Evolutionary conservation across 495 filamentous ascomycete genomes (phyloP).

Genomic region (Chaetomium fimeti): DNA sequence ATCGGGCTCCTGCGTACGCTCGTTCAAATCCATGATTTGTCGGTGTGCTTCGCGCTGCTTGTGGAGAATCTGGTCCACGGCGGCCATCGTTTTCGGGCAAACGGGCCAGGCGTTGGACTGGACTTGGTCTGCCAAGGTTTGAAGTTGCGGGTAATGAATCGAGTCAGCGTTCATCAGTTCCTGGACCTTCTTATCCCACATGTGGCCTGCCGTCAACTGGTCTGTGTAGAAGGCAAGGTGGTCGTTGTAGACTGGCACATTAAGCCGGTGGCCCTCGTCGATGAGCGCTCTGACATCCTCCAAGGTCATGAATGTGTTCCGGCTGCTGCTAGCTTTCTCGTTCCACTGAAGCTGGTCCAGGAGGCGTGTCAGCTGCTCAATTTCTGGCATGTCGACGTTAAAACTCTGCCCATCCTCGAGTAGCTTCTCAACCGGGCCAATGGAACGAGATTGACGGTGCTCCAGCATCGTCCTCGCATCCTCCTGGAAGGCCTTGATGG

Average conservation of each 20-base stretch:
- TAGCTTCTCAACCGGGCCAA: constrained; percentile 81
- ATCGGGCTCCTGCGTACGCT: constrained; percentile 71
- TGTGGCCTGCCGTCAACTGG: constrained; percentile 68
- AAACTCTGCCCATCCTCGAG: constrained; percentile 83
- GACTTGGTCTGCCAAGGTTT: constrained; percentile 76
- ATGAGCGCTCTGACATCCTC: constrained; percentile 77
- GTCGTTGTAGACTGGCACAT: constrained; percentile 73
- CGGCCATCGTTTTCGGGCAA: constrained; percentile 71
- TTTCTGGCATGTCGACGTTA: constrained; percentile 92
- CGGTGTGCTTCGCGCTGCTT: constrained; percentile 95
- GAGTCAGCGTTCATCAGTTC: constrained; percentile 87
- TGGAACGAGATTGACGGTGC: constrained; percentile 52
- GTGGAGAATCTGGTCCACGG: constrained; percentile 87
- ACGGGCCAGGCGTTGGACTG: constrained; percentile 77
- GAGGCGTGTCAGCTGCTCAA: constrained; percentile 76
- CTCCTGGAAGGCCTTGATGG: constrained; percentile 82
- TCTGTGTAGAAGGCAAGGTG: constrained; percentile 72
- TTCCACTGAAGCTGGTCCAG: constrained; percentile 88
- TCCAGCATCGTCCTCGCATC: constrained; percentile 69
- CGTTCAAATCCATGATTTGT: constrained; percentile 75
- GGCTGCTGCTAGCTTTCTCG: constrained; percentile 66
- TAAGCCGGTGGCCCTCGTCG: constrained; percentile 67
- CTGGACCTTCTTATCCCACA: constrained; percentile 92
- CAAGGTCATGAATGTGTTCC: constrained; percentile 62
- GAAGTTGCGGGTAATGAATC: constrained; percentile 90